Evolutionary conservation across 495 filamentous ascomycete genomes (phyloP).

Genomic region (Lindgomyces ingoldianus): DNA sequence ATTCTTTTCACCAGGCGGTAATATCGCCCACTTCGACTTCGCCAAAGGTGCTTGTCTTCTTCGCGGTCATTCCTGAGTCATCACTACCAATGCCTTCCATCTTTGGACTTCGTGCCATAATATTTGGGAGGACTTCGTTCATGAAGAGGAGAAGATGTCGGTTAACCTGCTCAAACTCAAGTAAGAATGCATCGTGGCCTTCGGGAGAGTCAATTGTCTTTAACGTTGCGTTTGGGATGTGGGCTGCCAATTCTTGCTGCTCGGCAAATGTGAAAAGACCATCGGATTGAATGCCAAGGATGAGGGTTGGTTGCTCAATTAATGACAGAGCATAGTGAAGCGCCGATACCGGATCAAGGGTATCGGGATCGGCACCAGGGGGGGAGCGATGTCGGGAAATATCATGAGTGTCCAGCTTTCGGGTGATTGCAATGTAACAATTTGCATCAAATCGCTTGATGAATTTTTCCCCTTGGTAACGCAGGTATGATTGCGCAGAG

Average conservation of each 20-base stretch:
- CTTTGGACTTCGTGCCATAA: conserved; percentile 68
- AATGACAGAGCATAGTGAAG: conserved; percentile 72
- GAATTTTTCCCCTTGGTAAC: conserved; percentile 97
- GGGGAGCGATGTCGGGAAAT: conserved; percentile 69
- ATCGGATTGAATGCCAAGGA: conserved; percentile 91
- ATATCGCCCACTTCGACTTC: conserved; percentile 97
- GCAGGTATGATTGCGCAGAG: conserved; percentile 94
- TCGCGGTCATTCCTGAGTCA: conserved; percentile 47
- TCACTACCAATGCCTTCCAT: conserved; percentile 48
- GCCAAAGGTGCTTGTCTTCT: conserved; percentile 85
- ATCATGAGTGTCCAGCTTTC: conserved; percentile 98
- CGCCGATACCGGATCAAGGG: conserved; percentile 41
- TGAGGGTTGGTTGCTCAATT: conserved; percentile 83
- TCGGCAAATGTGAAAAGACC: conserved; percentile 96
- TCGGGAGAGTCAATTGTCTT: conserved; percentile 89
- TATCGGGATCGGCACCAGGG: conserved; percentile 12
- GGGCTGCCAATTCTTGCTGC: conserved; percentile 84
- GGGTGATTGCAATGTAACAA: conserved; percentile 97
- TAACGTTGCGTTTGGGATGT: conserved; percentile 74
- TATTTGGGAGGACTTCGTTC: conserved; percentile 76
- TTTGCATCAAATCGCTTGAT: conserved; percentile 96
- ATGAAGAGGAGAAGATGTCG: conserved; percentile 81
- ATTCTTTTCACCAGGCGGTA: conserved; percentile 73
- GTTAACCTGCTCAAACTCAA: conserved; percentile 98
- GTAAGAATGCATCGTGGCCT: conserved; percentile 92